Evolutionary conservation across 495 filamentous ascomycete species (phyloP), one percentile per base, ranked within the genome.

Genomic region (Xylona heveae): DNA sequence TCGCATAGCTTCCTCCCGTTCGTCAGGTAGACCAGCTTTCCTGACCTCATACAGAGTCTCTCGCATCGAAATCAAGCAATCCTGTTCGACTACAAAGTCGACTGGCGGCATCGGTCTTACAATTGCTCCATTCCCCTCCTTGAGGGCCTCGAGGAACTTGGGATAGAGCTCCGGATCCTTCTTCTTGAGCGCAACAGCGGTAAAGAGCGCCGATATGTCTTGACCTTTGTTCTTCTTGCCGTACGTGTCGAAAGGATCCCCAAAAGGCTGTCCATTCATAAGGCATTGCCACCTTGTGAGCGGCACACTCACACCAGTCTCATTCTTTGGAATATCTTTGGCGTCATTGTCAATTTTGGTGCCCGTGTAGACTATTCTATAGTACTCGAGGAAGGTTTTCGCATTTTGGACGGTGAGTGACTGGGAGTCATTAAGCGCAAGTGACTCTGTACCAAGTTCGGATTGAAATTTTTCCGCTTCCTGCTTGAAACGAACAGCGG

Each of bases 401-500:
- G 51, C 54, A 34, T 55, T 62, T 18, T 47, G 45, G 10, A 39
- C 50, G 20, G 50, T 59, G 20, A 64, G 40, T 5, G 46, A 38
- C 14, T 35, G 33, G 12, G 53, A 40, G 38, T 57, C 51, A 24
- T 49, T 54, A 26, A 57, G 41, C 16, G 52, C 31, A 23, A 61
- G 42, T 21, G 44, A 40, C 26, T 49, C 42, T 25, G 48, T 43
- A 5, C 56, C 50, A 23, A 48, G 44, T 30, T 48, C 42, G 12
- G 51, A 42, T 28, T 59, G 57, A 27, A 46, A 57, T 38, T 38
- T 43, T 31, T 61, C 56, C 1, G 58, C 57, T 33, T 51, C 43
- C 23, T 44, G 34, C 34, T 59, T 61, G 38, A 61, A 62, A 19
- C 45, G 42, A 3, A 53, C 31, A 23, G 45, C 45, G 19, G 58